Evolutionary conservation across 257 asterid species (phyloP).

Genomic region (Petrea volubilis): DNA sequence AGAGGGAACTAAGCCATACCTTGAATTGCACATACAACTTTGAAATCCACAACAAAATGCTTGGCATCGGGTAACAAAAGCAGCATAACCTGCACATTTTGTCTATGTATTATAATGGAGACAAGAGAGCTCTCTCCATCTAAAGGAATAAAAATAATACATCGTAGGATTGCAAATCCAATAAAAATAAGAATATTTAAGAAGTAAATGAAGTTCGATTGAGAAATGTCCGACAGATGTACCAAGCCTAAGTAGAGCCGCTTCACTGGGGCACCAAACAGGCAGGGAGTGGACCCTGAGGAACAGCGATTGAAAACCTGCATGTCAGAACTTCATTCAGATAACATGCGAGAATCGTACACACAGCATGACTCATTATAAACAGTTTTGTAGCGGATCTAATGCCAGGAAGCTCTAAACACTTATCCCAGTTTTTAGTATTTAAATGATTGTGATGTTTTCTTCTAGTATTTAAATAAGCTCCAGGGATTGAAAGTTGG

Average conservation of each 20-base stretch:
- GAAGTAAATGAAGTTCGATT: background rate
- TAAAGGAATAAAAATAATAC: background rate
- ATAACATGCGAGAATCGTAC: background rate
- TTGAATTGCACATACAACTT: too few species aligned
- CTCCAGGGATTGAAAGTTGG: background rate
- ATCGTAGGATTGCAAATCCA: background rate
- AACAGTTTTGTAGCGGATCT: background rate
- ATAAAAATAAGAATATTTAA: too few species aligned
- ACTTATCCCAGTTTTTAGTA: background rate
- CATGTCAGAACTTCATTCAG: background rate
- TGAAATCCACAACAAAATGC: background rate
- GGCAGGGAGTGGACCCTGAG: conserved; percentile 27
- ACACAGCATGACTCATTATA: background rate
- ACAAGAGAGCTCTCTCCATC: background rate
- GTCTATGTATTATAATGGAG: background rate
- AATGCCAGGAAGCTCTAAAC: background rate
- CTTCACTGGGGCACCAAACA: conserved; percentile 33
- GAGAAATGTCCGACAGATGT: background rate
- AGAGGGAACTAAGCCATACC: background rate
- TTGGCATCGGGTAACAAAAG: background rate
- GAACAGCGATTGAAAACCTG: conserved; percentile 34
- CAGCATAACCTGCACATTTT: background rate
- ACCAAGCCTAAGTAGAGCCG: conserved; percentile 5
- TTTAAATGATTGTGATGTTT: background rate
- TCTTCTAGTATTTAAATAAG: background rate